Evolutionary conservation across 805 yeast genomes (phyloP), one percentile per base, ranked within the genome.

Genomic region (Candida mattraensis): DNA sequence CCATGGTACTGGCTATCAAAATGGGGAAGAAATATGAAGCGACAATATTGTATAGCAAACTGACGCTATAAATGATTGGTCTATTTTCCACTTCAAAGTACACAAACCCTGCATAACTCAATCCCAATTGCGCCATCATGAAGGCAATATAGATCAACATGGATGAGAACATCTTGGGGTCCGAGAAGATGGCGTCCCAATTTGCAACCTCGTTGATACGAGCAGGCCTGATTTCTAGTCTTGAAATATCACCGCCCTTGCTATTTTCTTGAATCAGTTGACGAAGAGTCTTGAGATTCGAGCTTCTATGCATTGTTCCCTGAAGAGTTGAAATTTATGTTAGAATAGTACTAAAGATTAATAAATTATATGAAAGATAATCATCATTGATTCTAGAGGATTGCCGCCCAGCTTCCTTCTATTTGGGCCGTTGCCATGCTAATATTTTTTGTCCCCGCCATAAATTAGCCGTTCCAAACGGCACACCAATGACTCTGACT

Each of bases 401-500:
- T n/a, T n/a, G n/a, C n/a, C n/a, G n/a, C n/a, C n/a, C n/a, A n/a
- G n/a, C n/a, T n/a, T n/a, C n/a, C n/a, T n/a, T n/a, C n/a, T n/a
- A n/a, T n/a, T n/a, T n/a, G n/a, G n/a, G n/a, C n/a, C n/a, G n/a
- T n/a, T n/a, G n/a, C n/a, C n/a, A n/a, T n/a, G n/a, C n/a, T n/a
- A n/a, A n/a, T n/a, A n/a, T n/a, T n/a, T n/a, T n/a, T n/a, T n/a
- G n/a, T n/a, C n/a, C n/a, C n/a, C n/a, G 1, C 23, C 4, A 20
- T 54, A 59, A 21, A 57, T 35, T 22, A 35, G 43, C 34, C 87
- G 61, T 51, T 83, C 89, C 9, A 76, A 33, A 9, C 63, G 62
- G 18, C 82, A 79, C 26, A 80, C 69, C 10, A 69, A 28, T 37
- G 74, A 70, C 17, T 68, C 59, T 2, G 83, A 72, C 28, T 65